Base-by-base conservation (phyloP, 805 yeast species). In the Hanseniaspora lachancei region DNA sequence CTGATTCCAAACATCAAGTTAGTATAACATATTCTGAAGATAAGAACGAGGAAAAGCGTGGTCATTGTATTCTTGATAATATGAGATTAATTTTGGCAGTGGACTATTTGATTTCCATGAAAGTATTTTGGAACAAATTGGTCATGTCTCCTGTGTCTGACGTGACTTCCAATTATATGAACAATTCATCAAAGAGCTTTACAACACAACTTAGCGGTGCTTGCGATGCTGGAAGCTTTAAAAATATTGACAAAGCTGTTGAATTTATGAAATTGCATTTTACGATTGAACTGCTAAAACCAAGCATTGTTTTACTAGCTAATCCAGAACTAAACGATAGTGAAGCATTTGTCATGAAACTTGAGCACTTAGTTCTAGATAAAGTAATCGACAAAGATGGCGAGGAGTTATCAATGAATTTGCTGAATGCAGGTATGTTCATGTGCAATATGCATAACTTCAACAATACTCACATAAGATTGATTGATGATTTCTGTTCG, bases 341-440 rank as follows among this genome's bases (percentile, higher is more conserved):
- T 0, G 95, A 89, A 62, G 97, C 97, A 0, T 77, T 91, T 58
- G 96, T 91, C 1, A 84, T 93, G 71, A 86, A 86, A 63, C 80
- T 89, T 15, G 56, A 53, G 13, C 56, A 53, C 39, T 13, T 53
- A 7, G 7, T 53, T 12, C 21, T 46, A 9, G 95, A 84, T 58
- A 96, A 89, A 63, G 68, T 89, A 2, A 70, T 83, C 47, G 64
- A 86, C 3, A 77, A 91, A 0, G 79, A 84, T 57, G 89, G 84
- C 62, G 78, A 80, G 57, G 78, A 83, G 3, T 68, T 77, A 0
- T 77, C 91, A 0, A 64, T 89, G 6, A 79, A 86, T 29, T 82
- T 86, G 0, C 77, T 82, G 60, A 86, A 84, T 58, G 79, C 89
- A 53, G 97, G 97, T 2, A 80, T 93, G 83, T 93, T 86, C 63